These are phyloP conservation scores for Chrysopogon serrulatus DNA, from an alignment of 176 grass and related monocot species.

Conservation along the genomic window DNA sequence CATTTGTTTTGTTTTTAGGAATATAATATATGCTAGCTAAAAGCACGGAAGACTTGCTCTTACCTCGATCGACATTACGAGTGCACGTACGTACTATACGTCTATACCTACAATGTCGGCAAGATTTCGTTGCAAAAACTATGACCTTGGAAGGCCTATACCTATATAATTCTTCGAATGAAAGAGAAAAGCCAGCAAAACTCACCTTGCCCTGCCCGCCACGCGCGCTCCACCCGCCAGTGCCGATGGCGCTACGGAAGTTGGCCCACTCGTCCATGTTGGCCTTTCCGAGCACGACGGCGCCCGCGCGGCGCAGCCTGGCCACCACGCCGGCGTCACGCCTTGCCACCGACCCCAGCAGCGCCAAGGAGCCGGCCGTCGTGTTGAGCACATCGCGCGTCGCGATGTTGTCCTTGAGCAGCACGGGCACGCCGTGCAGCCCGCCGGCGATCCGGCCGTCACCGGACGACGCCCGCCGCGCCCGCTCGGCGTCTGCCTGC, in stretches of 20 bases:
- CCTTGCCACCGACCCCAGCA: conserved; percentile 48
- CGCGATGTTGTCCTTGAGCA: conserved; percentile 70
- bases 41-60: no score
- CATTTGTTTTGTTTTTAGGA: no score
- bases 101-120: no score
- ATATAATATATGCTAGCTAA: no score
- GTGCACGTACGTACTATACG: no score
- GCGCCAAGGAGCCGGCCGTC: conserved; percentile 57
- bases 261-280: conserved; percentile 57
- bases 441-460: not conserved
- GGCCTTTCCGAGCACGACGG: conserved; percentile 62
- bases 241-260: conserved; percentile 22
- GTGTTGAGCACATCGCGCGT: conserved; percentile 60
- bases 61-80: no score
- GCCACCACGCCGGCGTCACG: conserved; percentile 54
- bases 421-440: conserved; percentile 63
- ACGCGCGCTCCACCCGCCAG: conserved; percentile 49
- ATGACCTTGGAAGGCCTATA: no score
- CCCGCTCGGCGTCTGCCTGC: conserved; percentile 35
- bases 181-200: no score
- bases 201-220: conserved; percentile 47
- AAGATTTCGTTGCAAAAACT: no score
- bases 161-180: no score
- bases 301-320: conserved; percentile 44
- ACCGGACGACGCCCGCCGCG: not conserved